Conservation (phyloP, 768 basidiomycete genomes). For the Rhodotorula paludigena region DNA sequence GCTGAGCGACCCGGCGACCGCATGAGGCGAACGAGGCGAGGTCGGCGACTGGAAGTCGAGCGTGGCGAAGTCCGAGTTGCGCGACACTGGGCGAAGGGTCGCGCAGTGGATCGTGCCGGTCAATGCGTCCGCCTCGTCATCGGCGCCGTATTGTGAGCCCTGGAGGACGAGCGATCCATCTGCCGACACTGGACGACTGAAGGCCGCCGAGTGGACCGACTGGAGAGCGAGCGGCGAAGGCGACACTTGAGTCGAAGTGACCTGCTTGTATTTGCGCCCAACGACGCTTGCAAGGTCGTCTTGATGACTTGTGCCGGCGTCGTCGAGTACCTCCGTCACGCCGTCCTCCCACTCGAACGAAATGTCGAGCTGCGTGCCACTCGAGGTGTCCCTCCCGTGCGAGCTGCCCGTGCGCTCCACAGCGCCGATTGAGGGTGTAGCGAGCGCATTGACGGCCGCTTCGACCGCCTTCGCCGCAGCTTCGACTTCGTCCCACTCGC, state of each 20-base stretch:
- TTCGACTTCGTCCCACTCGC: background rate
- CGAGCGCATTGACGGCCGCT: background rate
- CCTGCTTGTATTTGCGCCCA: too few relatives aligned
- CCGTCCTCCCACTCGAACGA: constrained; percentile 30
- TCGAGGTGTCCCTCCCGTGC: background rate
- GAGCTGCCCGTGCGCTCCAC: background rate
- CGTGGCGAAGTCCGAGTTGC: background rate
- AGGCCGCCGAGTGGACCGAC: background rate
- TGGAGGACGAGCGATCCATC: constrained; percentile 12
- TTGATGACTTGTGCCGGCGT: background rate
- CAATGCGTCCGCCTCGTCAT: constrained; percentile 19
- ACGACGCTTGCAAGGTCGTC: too few relatives aligned
- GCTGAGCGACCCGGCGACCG: constrained; percentile 53
- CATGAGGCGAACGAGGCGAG: constrained; percentile 56
- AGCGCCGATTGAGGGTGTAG: background rate
- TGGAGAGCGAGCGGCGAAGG: background rate
- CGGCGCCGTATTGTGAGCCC: constrained; percentile 3
- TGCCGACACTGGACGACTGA: too few relatives aligned
- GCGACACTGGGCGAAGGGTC: constrained; percentile 14
- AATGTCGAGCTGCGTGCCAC: constrained; percentile 14
- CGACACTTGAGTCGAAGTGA: too few relatives aligned
- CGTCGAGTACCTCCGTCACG: constrained; percentile 17
- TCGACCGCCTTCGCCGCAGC: background rate
- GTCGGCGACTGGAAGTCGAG: background rate
- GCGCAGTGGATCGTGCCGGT: constrained; percentile 31